Conservation (phyloP, 208 protist genomes). For the Leishmania martiniquensis region DNA sequence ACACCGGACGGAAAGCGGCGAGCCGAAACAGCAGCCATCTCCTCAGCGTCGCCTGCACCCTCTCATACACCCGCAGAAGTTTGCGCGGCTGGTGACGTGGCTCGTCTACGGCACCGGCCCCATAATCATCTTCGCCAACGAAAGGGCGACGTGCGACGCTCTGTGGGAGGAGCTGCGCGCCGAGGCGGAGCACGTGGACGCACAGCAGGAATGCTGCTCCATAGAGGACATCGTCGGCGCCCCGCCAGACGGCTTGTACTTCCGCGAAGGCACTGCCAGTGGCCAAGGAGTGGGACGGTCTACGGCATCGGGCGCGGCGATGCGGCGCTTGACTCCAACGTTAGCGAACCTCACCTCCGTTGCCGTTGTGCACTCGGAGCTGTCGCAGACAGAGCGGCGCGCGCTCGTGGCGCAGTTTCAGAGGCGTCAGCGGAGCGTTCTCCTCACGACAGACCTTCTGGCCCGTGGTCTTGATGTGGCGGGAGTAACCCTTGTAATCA, state of each 20-base stretch:
- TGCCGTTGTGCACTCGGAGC: slow-evolving; percentile 78
- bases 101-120: slow-evolving; percentile 55
- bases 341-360: slow-evolving; percentile 57
- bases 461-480: slow-evolving; percentile 95
- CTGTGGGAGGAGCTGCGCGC: slow-evolving; percentile 66
- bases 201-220: slow-evolving; percentile 42
- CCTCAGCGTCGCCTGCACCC: slow-evolving; percentile 33
- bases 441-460: slow-evolving; percentile 98
- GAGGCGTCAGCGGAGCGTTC: slow-evolving; percentile 91
- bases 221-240: slow-evolving; percentile 57
- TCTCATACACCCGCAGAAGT: slow-evolving; percentile 71
- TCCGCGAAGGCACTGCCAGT: slow-evolving; percentile 6
- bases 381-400: slow-evolving; percentile 91
- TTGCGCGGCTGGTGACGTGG: slow-evolving; percentile 73
- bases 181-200: slow-evolving; percentile 52
- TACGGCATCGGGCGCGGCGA: background rate
- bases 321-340: slow-evolving; percentile 6
- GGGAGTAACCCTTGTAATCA: slow-evolving; percentile 97
- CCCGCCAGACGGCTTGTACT: slow-evolving; percentile 29
- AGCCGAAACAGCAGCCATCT: slow-evolving; percentile 4
- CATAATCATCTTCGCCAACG: slow-evolving; percentile 84
- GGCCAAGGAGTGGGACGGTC: background rate
- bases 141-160: slow-evolving; percentile 72
- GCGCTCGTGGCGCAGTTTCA: slow-evolving; percentile 96
- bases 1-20: background rate